Evolutionary conservation across 257 asterid genomes (phyloP), one percentile per base, ranked within the genome.

Genomic region (Penstemon barbatus): DNA sequence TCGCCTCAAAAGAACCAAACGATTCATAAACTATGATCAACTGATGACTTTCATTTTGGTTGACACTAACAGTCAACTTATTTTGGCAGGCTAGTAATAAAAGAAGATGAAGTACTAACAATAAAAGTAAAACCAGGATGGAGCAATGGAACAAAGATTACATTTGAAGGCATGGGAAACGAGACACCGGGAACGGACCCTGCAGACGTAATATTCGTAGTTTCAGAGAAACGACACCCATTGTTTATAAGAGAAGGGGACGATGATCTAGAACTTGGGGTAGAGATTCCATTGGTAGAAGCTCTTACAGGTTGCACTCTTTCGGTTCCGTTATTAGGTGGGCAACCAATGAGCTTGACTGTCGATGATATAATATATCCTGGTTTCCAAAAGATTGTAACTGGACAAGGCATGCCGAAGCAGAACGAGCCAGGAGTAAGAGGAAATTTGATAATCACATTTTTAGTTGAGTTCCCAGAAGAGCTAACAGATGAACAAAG

Each of bases 371-470:
- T 91, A 50, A 74, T 91, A 5, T 61, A 75, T 41, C 96, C 95
- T 12, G 95, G 95, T 33, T 80, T 78, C 44, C 75, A 78, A 62
- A 85, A 74, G 75, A 79, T 62, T 70, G 65, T 87, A 72, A 18
- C 25, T 77, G 91, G 88, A 72, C 81, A 89, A 71, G 97, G 97
- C 36, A 87, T 91, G 97, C 83, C 97, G 6, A 88, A 69, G 72
- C 83, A 78, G 8, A 69, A 85, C 2, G 85, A 85, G n/a, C 81
- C 82, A 37, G 78, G 69, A 10, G 77, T 61, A 58, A 79, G 96
- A 84, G 97, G 93, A 45, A 69, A 91, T 78, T 78, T 91, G 81
- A 73, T 69, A n/a, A 25, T 87, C 76, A 84, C 73, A 45, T 77
- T 89, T 38, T 74, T 75, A 4, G 82, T 87, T 51, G 55, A 79